Evolutionary conservation across 2,329 filamentous ascomycete genomes (phyloP).

Genomic region (Pseudogymnoascus sp.): DNA sequence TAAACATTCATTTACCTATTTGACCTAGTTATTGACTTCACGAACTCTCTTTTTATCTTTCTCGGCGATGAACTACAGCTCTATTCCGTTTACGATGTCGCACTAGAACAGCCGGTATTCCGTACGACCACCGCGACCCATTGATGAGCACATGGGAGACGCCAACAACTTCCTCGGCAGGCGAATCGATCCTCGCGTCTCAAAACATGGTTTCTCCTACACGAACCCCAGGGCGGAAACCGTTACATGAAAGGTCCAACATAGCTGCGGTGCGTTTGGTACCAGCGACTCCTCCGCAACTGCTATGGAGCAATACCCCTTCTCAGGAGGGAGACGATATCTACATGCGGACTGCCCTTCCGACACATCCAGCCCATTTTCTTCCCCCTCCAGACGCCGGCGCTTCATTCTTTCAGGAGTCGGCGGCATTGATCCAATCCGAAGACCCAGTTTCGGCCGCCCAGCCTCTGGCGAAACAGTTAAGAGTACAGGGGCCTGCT

Average conservation of each 20-base stretch:
- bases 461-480: constrained; percentile 3
- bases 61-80: neutral
- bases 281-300: constrained; percentile 8
- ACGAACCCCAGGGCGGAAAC: constrained; percentile 7
- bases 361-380: constrained; percentile 26
- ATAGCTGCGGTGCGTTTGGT: constrained; percentile 12
- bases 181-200: constrained; percentile 3
- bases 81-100: constrained; percentile 7
- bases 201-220: constrained; percentile 12
- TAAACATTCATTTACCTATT: constrained; percentile 3
- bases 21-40: neutral
- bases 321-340: constrained; percentile 18
- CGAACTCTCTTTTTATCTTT: neutral
- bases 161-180: neutral
- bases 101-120: neutral
- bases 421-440: constrained; percentile 10
- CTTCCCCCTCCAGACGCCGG: constrained; percentile 17
- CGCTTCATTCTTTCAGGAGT: constrained; percentile 20
- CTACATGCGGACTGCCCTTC: constrained; percentile 26
- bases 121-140: constrained; percentile 3
- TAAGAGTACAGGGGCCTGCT: neutral
- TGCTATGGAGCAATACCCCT: constrained; percentile 10
- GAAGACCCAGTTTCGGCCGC: constrained; percentile 6
- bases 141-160: constrained; percentile 7
- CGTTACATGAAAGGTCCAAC: constrained; percentile 13